A percentile compares a stretch with the other conserved stretches of the same genome.
These are phyloP conservation scores for Puccinia novopanici DNA, from an alignment of 1,284 basidiomycete species.

Conservation along the genomic window DNA sequence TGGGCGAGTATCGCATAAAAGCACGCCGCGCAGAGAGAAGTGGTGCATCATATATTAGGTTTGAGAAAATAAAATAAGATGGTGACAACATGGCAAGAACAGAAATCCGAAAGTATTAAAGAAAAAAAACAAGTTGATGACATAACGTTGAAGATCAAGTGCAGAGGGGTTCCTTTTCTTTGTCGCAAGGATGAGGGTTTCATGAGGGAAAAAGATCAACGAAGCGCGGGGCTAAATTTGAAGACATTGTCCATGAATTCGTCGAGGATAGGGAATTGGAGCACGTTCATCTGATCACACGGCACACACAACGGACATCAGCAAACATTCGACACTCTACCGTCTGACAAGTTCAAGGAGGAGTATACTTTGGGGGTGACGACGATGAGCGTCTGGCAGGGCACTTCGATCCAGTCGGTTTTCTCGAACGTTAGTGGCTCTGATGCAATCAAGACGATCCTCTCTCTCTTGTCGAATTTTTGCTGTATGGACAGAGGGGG, in stretches of 20 bases:
- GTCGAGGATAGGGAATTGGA: slow-evolving; percentile 91
- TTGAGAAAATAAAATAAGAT: too few relatives aligned
- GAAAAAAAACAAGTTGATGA: too few relatives aligned
- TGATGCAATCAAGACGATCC: slow-evolving; percentile 65
- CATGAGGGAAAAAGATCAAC: background rate
- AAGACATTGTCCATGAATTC: slow-evolving; percentile 65
- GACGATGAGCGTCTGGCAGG: slow-evolving; percentile 62
- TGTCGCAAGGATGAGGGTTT: too few relatives aligned
- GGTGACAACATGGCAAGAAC: too few relatives aligned
- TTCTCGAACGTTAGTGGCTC: slow-evolving; percentile 93
- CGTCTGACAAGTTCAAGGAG: background rate
- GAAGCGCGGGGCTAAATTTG: background rate
- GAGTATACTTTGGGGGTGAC: slow-evolving; percentile 58
- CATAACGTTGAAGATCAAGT: too few relatives aligned
- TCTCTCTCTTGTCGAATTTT: slow-evolving; percentile 91
- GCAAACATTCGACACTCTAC: background rate
- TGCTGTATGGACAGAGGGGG: slow-evolving; percentile 59
- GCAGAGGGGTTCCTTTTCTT: too few relatives aligned
- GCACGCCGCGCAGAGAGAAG: too few relatives aligned
- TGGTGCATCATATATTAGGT: too few relatives aligned
- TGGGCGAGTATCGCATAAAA: too few relatives aligned
- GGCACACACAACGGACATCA: background rate
- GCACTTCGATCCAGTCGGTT: slow-evolving; percentile 60
- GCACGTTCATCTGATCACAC: slow-evolving; percentile 71
- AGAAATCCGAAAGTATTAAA: background rate